Conservation (phyloP, 352 stramenopile species). For the Phytophthora hibernalis region DNA sequence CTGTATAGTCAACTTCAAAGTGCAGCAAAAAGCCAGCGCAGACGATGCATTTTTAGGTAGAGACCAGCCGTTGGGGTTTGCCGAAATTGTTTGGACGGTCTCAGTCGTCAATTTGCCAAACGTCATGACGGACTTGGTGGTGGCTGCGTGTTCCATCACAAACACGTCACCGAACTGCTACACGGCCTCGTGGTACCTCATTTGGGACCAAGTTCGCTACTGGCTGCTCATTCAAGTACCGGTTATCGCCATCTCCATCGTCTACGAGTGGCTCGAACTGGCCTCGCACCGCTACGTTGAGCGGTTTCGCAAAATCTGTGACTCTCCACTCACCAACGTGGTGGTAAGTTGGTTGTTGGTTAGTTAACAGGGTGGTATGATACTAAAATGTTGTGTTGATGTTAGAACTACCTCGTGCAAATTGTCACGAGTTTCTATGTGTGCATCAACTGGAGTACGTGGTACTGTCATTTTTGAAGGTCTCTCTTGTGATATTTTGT, state of each 20-base stretch:
- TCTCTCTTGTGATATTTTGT: slow-evolving; percentile 19
- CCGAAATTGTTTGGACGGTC: background rate
- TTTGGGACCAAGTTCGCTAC: slow-evolving; percentile 82
- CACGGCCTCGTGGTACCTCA: slow-evolving; percentile 84
- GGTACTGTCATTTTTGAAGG: slow-evolving; percentile 1
- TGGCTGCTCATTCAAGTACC: slow-evolving; percentile 83
- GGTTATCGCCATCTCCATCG: slow-evolving; percentile 68
- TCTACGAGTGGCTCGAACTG: slow-evolving; percentile 87
- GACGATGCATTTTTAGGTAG: slow-evolving; percentile 11
- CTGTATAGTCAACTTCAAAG: slow-evolving; percentile 16
- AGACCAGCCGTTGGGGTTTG: slow-evolving; percentile 20
- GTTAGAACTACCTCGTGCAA: slow-evolving; percentile 82
- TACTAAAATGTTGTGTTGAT: slow-evolving; percentile 1
- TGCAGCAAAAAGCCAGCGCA: slow-evolving; percentile 29
- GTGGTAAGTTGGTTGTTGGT: slow-evolving; percentile 42
- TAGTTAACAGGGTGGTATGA: no score
- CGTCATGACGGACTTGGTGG: slow-evolving; percentile 27
- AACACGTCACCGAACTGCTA: slow-evolving; percentile 66
- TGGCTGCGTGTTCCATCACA: slow-evolving; percentile 62
- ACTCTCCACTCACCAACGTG: slow-evolving; percentile 72
- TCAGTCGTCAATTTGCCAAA: slow-evolving; percentile 17
- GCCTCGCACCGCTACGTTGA: slow-evolving; percentile 69
- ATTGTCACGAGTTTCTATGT: slow-evolving; percentile 81
- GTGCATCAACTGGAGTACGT: slow-evolving; percentile 87
- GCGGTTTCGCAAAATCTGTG: slow-evolving; percentile 69